Base-by-base conservation (phyloP, 345 rosid species). In the Syzygium grande region DNA sequence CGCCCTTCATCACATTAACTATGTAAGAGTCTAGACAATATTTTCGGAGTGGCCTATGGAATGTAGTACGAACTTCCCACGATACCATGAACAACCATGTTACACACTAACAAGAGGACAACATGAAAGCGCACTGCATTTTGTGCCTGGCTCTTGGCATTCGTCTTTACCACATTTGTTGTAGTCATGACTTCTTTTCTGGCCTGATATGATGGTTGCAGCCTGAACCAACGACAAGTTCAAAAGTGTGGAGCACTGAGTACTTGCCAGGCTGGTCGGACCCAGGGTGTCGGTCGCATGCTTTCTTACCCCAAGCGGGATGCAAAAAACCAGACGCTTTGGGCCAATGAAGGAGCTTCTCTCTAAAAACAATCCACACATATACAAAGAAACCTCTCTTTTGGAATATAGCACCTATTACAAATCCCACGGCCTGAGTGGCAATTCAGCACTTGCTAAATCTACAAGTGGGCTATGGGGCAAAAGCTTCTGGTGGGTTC, bases 381-480 rank as follows among this genome's bases (percentile, higher is more conserved):
- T 87, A 3, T 92, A 94, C 86, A 89, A 91, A 58, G 92, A 86
- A 87, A 90, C 92, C 51, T 77, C 86, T 86, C 13, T 91, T 73
- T 84, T 77, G 55, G 94, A 92, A 43, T 94, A 68, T 17, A 83
- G 92, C 90, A 54, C 88, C 88, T 77, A 85, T 68, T 92, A 91
- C 89, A 90, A 90, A 88, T 91, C 92, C 65, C 91, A 90, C 84
- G 91, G 93, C 30, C 87, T 90, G 68, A 92, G 90, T 87, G 92
- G 93, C 84, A 89, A 89, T 53, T 88, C 93, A 38, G 84, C 87
- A 63, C 94, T 34, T 34, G 38, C 38, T 34, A 34, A 34, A 34
- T 34, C 38, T 34, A 34, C 38, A 34, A 34, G 41, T 38, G 41
- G 41, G 41, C 41, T 38, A 38, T 38, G 41, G 41, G 41, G 4